phyloP scores from a whole-genome alignment of 106 monocot genomes.

The Narthecium ossifragum region DNA sequence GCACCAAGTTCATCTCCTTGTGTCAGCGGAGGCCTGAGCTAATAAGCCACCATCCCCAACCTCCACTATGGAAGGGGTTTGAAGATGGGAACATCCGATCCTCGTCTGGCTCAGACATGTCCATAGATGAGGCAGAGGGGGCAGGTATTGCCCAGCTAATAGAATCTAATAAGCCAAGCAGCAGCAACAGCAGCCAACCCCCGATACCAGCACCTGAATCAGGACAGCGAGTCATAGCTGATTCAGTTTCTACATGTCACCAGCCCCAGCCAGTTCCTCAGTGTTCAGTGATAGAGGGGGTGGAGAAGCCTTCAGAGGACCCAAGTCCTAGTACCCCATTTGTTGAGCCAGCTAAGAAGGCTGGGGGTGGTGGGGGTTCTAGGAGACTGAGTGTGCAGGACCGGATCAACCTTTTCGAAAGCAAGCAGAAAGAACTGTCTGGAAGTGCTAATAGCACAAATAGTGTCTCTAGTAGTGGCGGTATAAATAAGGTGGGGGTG shows the following conservation, averaged over 20 bases:
- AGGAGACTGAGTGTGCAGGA: conserved; percentile 88
- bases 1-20: conserved; percentile 69
- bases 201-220: neutral
- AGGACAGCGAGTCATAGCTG: conserved; percentile 6
- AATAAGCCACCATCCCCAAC: conserved; percentile 17
- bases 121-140: conserved; percentile 68
- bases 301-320: conserved; percentile 17
- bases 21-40: conserved; percentile 69
- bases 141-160: conserved; percentile 2
- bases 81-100: conserved; percentile 48
- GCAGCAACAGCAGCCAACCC: conserved; percentile 4
- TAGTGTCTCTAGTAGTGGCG: conserved; percentile 17
- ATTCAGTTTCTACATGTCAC: conserved; percentile 5
- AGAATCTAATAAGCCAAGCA: conserved; percentile 8
- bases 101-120: conserved; percentile 93
- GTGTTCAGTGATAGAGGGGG: conserved; percentile 7
- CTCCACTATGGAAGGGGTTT: conserved; percentile 44
- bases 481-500: conserved; percentile 16
- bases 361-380: conserved; percentile 18
- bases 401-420: conserved; percentile 93
- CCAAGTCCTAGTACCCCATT: conserved; percentile 12
- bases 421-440: conserved; percentile 67
- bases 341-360: conserved; percentile 3
- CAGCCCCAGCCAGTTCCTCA: conserved; percentile 17
- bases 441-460: conserved; percentile 14